A percentile compares a stretch with the other conserved stretches of the same genome.
Evolutionary conservation across 2,329 filamentous ascomycete genomes (phyloP).

Genomic region (Bipolaris oryzae): DNA sequence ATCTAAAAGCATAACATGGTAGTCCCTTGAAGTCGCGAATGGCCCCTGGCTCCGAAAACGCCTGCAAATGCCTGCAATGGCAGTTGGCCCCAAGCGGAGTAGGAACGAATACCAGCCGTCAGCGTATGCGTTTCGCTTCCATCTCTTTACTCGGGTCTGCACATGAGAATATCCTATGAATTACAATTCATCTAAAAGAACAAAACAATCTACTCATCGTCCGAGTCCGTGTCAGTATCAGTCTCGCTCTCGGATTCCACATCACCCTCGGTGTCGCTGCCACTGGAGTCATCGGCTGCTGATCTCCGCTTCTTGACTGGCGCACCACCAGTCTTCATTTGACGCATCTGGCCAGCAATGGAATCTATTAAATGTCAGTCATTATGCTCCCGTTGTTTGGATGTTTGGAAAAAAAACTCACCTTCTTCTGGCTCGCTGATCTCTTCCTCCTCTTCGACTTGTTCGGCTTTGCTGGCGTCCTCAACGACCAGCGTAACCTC

Average conservation of each 20-base stretch:
- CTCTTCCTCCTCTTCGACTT: slow-evolving; percentile 85
- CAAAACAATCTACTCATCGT: slow-evolving; percentile 43
- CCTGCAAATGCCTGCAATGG: slow-evolving; percentile 34
- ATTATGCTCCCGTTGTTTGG: too few species aligned
- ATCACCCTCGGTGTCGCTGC: slow-evolving; percentile 69
- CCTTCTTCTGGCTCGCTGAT: slow-evolving; percentile 98
- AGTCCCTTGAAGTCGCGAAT: slow-evolving; percentile 10
- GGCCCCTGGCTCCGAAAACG: slow-evolving; percentile 23
- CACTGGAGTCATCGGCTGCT: slow-evolving; percentile 65
- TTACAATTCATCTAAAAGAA: background rate
- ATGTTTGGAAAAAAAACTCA: slow-evolving; percentile 66
- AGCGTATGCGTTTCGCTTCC: slow-evolving; percentile 7
- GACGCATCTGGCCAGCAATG: slow-evolving; percentile 87
- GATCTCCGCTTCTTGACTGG: slow-evolving; percentile 64
- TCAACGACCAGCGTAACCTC: slow-evolving; percentile 89
- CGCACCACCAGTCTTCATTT: slow-evolving; percentile 72
- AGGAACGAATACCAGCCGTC: slow-evolving; percentile 1
- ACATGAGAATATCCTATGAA: background rate
- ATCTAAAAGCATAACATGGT: slow-evolving; percentile 8
- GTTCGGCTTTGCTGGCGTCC: slow-evolving; percentile 81
- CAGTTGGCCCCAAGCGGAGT: slow-evolving; percentile 3
- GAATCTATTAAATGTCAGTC: slow-evolving; percentile 66
- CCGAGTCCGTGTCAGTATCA: slow-evolving; percentile 52
- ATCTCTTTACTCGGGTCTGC: background rate
- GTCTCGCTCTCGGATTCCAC: slow-evolving; percentile 60